These are phyloP conservation scores for Brassica balearica DNA, from an alignment of 441 rosid species.

Conservation along the genomic window DNA sequence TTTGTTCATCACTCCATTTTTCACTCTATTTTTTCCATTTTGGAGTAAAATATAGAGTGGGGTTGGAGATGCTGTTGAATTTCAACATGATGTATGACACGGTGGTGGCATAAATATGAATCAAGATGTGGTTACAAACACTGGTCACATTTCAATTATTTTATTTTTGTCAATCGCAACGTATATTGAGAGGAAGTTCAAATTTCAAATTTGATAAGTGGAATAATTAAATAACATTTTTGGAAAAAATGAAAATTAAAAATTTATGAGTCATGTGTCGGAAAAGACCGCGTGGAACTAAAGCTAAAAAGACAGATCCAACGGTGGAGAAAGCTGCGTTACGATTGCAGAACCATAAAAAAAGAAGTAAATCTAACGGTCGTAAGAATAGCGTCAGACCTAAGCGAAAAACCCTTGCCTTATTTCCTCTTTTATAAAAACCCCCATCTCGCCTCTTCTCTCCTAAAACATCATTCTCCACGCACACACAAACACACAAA, in stretches of 20 bases:
- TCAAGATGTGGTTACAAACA: too few relatives aligned
- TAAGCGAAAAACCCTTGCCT: conserved; percentile 49
- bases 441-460: conserved; percentile 31
- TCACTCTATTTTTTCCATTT: too few relatives aligned
- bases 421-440: conserved; percentile 15
- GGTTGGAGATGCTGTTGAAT: too few relatives aligned
- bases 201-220: conserved; percentile 2
- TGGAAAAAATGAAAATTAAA: neutral
- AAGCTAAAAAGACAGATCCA: conserved; percentile 35
- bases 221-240: neutral
- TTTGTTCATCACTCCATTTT: too few relatives aligned
- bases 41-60: too few relatives aligned
- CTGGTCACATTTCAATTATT: too few relatives aligned
- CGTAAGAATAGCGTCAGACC: conserved; percentile 56
- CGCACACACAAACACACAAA: neutral
- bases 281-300: conserved; percentile 33
- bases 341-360: neutral
- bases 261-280: neutral
- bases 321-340: conserved; percentile 45
- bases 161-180: neutral
- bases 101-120: too few relatives aligned
- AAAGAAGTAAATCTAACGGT: conserved; percentile 49
- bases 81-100: too few relatives aligned
- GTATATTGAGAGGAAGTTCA: neutral
- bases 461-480: neutral